These are phyloP conservation scores for Aegle marmelos DNA, from an alignment of 345 rosid genomes.

Conservation along the genomic window DNA sequence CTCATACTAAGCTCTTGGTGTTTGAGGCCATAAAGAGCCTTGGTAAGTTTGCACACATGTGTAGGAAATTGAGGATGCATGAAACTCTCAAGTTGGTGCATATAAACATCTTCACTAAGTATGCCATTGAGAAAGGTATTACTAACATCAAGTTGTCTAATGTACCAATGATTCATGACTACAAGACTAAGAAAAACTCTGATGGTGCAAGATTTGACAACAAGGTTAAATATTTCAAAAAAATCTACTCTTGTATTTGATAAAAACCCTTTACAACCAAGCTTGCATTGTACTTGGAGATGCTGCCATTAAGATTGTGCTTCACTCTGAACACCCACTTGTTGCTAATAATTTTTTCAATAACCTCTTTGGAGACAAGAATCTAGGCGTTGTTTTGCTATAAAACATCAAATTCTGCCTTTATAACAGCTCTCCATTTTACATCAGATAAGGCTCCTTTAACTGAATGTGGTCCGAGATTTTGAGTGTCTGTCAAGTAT, in stretches of 20 bases:
- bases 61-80: background rate
- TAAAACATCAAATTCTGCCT: background rate
- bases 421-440: background rate
- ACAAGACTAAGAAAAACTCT: background rate
- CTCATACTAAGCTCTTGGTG: background rate
- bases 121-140: background rate
- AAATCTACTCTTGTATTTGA: background rate
- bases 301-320: background rate
- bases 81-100: background rate
- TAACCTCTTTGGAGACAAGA: background rate
- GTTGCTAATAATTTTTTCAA: background rate
- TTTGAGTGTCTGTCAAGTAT: background rate
- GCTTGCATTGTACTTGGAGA: background rate
- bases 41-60: background rate
- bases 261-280: background rate
- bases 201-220: background rate
- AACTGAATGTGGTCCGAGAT: fast-evolving
- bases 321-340: background rate
- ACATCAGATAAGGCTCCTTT: background rate
- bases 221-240: background rate
- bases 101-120: background rate
- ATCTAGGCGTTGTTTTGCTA: fast-evolving
- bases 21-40: background rate
- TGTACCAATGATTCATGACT: fast-evolving
- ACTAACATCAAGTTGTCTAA: background rate